phyloP scores from a whole-genome alignment of 257 asterid genomes.

The Penstemon barbatus region DNA sequence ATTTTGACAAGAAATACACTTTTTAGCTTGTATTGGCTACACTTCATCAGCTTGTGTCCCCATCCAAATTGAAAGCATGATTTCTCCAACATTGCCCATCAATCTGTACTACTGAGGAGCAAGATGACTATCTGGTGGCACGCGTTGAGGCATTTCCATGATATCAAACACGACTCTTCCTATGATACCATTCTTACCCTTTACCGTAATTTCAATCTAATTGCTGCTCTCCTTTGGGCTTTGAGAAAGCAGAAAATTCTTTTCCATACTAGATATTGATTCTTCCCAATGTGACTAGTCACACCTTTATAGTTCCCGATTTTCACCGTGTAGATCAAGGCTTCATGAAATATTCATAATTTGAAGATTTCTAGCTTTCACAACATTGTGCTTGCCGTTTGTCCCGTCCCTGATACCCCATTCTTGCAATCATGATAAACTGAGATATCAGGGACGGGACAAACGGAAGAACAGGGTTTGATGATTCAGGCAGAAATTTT shows the following conservation, averaged over 20 bases:
- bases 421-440: too few relatives aligned
- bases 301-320: constrained; percentile 85
- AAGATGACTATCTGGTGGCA: constrained; percentile 92
- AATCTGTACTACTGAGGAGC: constrained; percentile 93
- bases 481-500: too few relatives aligned
- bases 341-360: constrained; percentile 87
- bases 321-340: constrained; percentile 82
- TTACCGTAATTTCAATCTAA: constrained; percentile 64
- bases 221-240: constrained; percentile 68
- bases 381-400: constrained; percentile 85
- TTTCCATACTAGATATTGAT: constrained; percentile 76
- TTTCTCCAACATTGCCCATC: constrained; percentile 64
- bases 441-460: too few relatives aligned
- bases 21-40: constrained; percentile 69
- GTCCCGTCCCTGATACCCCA: constrained; percentile 35
- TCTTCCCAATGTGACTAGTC: constrained; percentile 80
- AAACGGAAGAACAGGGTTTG: too few relatives aligned
- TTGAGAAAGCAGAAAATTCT: constrained; percentile 72
- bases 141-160: constrained; percentile 66
- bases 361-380: constrained; percentile 82
- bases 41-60: too few relatives aligned
- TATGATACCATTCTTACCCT: constrained; percentile 85
- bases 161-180: constrained; percentile 73
- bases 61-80: constrained; percentile 95
- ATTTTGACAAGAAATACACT: constrained; percentile 75